Evolutionary conservation across 1,139 yeast species (phyloP).

Genomic region (Pichia sp.): DNA sequence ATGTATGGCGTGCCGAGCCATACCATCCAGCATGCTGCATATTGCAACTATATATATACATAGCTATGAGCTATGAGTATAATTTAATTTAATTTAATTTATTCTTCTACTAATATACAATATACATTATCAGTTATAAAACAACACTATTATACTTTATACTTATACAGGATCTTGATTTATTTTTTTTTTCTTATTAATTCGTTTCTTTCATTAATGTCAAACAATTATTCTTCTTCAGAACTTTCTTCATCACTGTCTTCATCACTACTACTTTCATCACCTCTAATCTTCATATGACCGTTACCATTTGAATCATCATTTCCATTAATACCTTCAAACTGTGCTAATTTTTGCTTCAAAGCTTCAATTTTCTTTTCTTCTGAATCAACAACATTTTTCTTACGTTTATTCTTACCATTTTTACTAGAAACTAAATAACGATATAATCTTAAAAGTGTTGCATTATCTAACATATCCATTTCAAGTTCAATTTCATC

Average conservation of each 20-base stretch:
- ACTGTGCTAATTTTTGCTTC: conserved; percentile 73
- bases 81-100: not conserved
- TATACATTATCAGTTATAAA: not conserved
- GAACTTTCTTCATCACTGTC: conserved; percentile 18
- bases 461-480: conserved; percentile 84
- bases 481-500: conserved; percentile 94
- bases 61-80: no score
- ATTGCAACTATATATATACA: no score
- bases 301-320: conserved; percentile 25
- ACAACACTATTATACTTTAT: conserved; percentile 1
- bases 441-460: conserved; percentile 77
- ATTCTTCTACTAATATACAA: conserved; percentile 10
- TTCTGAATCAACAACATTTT: conserved; percentile 40
- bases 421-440: conserved; percentile 58
- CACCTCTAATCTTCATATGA: conserved; percentile 33
- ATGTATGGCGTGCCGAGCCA: no score
- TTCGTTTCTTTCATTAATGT: not conserved
- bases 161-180: conserved; percentile 3
- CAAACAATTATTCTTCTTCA: conserved; percentile 16
- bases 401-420: conserved; percentile 20
- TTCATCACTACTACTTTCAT: conserved; percentile 64
- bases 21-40: no score
- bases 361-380: conserved; percentile 79
- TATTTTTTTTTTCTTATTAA: not conserved
- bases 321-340: conserved; percentile 42